Evolutionary conservation across 371 early-diverging fungal genomes (phyloP), one percentile per base, ranked within the genome.

Genomic region (Lichtheimia hyalospora): DNA sequence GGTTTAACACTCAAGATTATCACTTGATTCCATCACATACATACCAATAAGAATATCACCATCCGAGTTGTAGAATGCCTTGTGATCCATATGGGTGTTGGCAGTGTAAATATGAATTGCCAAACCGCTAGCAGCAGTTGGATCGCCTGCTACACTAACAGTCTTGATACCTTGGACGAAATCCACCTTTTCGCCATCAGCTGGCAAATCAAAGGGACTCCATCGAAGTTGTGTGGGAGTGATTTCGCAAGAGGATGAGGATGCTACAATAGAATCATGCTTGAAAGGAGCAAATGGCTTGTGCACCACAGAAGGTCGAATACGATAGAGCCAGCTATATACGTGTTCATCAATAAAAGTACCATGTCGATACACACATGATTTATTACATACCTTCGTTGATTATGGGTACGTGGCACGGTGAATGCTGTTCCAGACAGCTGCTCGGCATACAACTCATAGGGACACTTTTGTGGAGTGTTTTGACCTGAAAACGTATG

Each of bases 381-480:
- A 18, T 24, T 16, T 20, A 12, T 34, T 12, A 24, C 7, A 66
- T 79, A 91, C 92, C 85, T 89, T 67, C 92, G 82, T 69, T 88
- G 90, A 80, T 98, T 97, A 62, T 87, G 80, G 28, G 84, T 78
- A 28, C 96, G 84, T 27, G 90, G 92, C 3, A 88, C 94, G 0
- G 98, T 97, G 74, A 98, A 98, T 14, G 97, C 96, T 5, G 96
- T 92, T 43, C 97, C 97, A 21, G 94, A 93, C 25, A 98, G 82
- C 68, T 96, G 96, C 74, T 98, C 98, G 20, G 97, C 94, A 67
- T 96, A 95, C 52, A 98, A 84, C 15, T 89, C 86, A 65, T 92
- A 96, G 28, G 97, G 92, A 66, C 92, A 92, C 58, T 82, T 74
- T 76, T 96, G 96, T 6, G 98, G 97, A 2, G 93, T 88, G 82